Percentiles rank a stretch among this genome's conserved stretches.
Conservation (phyloP, 2,329 filamentous ascomycete species). For the Chaetomiaceae sp. region DNA sequence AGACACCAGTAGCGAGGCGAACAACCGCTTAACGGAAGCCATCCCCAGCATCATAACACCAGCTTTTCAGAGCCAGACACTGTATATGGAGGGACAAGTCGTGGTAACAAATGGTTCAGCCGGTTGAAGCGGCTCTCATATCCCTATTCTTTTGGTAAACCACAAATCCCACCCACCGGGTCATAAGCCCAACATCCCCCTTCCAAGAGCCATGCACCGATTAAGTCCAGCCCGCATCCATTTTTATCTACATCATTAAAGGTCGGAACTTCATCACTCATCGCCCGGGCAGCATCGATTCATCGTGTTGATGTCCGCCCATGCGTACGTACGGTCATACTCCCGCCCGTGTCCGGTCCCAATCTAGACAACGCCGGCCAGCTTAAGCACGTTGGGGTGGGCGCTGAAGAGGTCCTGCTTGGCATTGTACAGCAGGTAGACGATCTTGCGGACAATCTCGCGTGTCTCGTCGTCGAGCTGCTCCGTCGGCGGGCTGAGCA, state of each 20-base stretch:
- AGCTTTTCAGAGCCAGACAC: too few species aligned
- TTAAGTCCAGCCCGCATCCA: background rate
- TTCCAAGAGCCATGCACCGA: background rate
- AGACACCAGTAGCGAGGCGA: too few species aligned
- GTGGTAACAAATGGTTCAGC: too few species aligned
- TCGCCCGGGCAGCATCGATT: conserved; percentile 14
- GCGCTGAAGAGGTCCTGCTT: conserved; percentile 29
- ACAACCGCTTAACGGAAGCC: too few species aligned
- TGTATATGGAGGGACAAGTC: too few species aligned
- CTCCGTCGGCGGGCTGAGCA: conserved; percentile 64
- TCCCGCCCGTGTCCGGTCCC: background rate
- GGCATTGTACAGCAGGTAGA: conserved; percentile 39
- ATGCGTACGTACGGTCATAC: background rate
- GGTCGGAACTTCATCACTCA: conserved; percentile 21
- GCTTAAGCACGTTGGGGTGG: conserved; percentile 27
- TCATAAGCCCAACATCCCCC: background rate
- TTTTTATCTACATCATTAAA: conserved; percentile 17
- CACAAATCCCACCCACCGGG: too few species aligned
- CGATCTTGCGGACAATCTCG: conserved; percentile 57
- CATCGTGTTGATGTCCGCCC: conserved; percentile 13
- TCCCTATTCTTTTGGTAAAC: too few species aligned
- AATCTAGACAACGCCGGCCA: conserved; percentile 23
- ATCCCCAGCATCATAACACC: too few species aligned
- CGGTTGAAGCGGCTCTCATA: too few species aligned
- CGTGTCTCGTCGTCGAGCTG: conserved; percentile 70